Base-by-base conservation (phyloP, 345 rosid species). In the Melaleuca quinquenervia region DNA sequence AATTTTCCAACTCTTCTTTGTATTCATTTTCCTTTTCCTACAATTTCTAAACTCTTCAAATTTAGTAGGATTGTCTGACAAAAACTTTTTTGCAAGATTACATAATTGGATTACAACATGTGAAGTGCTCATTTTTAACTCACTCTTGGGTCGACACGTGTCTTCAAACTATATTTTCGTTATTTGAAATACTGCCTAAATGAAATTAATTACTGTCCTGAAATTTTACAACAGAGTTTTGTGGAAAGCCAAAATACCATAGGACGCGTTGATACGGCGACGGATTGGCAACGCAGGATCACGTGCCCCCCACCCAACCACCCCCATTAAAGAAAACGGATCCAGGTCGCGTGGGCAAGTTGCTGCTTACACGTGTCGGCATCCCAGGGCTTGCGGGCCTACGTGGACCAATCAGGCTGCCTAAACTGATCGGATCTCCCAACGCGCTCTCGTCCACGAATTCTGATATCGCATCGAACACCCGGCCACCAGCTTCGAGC, bases 391-490 rank as follows among this genome's bases (percentile, higher is more conserved):
- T 1, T 62, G 49, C 55, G 1, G 1, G 36, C 8, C 14, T 83
- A 93, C 96, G 94, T 96, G 98, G 93, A 93, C 98, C 94, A 95
- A 92, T 93, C 55, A 74, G 11, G 41, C 41, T 27, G 36, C 50
- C 15, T 94, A 90, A 93, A 96, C 91, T 93, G 98, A 96, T 96
- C 93, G 96, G 95, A 95, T 94, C 94, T 86, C 89, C 89, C 88
- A 86, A 64, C 89, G 83, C 85, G 44, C 89, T 93, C 97, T 93
- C 96, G 91, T 91, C 98, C 98, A 96, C 98, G 91, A 96, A 87
- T 93, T 94, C 88, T 90, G 98, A 93, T 92, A 88, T 92, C 91
- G 52, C 24, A 89, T 82, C 80, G 80, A 36, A 70, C 48, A 36
- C 84, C 87, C 78, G 89, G 87, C 56, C 85, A 86, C 82, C 85